These are phyloP conservation scores for Chaetomiaceae sp. DNA, from an alignment of 2,329 filamentous ascomycete genomes.

Conservation along the genomic window DNA sequence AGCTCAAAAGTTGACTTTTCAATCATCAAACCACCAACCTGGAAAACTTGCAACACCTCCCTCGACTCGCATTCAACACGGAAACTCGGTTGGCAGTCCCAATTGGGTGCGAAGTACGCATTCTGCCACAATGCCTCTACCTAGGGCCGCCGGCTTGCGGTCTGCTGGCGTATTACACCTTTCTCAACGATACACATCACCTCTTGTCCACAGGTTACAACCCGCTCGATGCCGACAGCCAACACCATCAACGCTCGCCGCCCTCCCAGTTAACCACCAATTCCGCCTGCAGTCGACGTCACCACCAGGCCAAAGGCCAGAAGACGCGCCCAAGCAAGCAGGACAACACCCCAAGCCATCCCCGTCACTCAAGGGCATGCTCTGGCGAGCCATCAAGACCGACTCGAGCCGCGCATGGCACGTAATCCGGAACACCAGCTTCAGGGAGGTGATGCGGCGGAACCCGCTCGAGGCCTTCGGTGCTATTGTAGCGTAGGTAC, in stretches of 20 bases:
- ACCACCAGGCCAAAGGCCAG: neutral
- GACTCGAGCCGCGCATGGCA: slow-evolving; percentile 19
- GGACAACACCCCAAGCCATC: slow-evolving; percentile 2
- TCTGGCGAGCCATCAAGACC: slow-evolving; percentile 14
- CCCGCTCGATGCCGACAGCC: neutral
- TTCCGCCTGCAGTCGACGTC: slow-evolving; percentile 15
- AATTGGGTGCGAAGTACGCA: neutral
- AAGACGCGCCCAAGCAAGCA: neutral
- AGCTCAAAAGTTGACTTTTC: too few species aligned
- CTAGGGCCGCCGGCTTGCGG: slow-evolving; percentile 11
- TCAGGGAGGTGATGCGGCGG: slow-evolving; percentile 37
- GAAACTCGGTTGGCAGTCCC: neutral
- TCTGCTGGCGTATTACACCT: neutral
- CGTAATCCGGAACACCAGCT: slow-evolving; percentile 35
- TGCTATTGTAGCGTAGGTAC: slow-evolving; percentile 39
- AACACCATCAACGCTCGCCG: neutral
- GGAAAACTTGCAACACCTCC: neutral
- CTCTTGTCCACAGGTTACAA: slow-evolving; percentile 3
- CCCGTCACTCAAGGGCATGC: slow-evolving; percentile 4
- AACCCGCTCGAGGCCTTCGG: slow-evolving; percentile 43
- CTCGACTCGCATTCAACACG: neutral
- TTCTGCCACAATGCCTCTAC: slow-evolving; percentile 7
- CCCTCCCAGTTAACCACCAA: neutral
- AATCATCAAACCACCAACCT: too few species aligned
- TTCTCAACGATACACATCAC: neutral